Conservation (phyloP, 1,139 yeast genomes). For the Taphrina deformans region DNA sequence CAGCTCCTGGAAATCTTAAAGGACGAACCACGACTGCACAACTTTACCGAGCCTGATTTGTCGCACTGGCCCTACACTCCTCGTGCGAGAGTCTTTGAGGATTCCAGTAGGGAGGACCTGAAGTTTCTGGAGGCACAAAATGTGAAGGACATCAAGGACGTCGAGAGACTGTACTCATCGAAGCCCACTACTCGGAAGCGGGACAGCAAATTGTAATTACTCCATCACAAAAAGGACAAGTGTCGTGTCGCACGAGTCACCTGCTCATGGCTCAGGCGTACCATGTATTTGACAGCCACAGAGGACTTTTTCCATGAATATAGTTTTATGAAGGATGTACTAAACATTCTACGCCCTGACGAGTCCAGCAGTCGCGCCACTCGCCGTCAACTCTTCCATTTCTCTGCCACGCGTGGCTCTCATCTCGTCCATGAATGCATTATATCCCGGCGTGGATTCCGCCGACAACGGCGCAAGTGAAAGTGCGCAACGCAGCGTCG, state of each 20-base stretch:
- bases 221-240: too few relatives aligned
- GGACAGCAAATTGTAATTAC: neutral
- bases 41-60: neutral
- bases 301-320: too few relatives aligned
- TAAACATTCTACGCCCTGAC: too few relatives aligned
- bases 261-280: too few relatives aligned
- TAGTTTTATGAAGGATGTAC: too few relatives aligned
- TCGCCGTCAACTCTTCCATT: neutral
- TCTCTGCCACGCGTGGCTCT: conserved; percentile 3
- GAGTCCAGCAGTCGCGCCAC: neutral
- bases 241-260: too few relatives aligned
- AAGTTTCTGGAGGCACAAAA: conserved; percentile 20
- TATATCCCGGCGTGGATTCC: conserved; percentile 21
- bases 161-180: neutral
- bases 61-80: conserved; percentile 2
- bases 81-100: conserved; percentile 9
- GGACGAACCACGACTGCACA: conserved; percentile 1
- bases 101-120: neutral
- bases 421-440: conserved; percentile 15
- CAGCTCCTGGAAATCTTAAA: conserved; percentile 37
- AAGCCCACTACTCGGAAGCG: neutral
- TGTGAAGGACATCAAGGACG: conserved; percentile 2
- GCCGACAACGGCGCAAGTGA: neutral
- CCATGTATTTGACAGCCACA: too few relatives aligned
- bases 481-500: conserved; percentile 34